These are phyloP conservation scores for Aspergillus transmontanensis DNA, from an alignment of 2,329 filamentous ascomycete genomes.

Conservation along the genomic window DNA sequence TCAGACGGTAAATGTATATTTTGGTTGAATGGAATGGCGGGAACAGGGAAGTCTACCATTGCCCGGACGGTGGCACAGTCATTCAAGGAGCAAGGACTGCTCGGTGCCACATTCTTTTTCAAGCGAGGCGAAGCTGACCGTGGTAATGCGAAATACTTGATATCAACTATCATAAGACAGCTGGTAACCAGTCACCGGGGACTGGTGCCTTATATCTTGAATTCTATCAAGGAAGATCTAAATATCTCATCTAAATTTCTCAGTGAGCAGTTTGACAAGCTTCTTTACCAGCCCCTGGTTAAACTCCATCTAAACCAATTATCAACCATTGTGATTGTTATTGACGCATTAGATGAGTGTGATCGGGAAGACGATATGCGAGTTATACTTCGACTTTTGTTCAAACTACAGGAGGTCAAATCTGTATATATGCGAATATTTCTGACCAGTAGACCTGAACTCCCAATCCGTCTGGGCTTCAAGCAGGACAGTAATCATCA, in stretches of 20 bases:
- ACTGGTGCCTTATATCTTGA: conserved; percentile 23
- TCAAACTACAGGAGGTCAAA: conserved; percentile 10
- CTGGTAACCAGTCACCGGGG: conserved; percentile 35
- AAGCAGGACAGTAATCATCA: conserved; percentile 19
- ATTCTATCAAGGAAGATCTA: conserved; percentile 27
- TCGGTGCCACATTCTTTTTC: conserved; percentile 29
- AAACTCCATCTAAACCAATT: conserved; percentile 6
- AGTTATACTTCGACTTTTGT: conserved; percentile 23
- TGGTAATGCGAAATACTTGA: conserved; percentile 37
- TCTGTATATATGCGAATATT: conserved; percentile 26
- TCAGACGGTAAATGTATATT: conserved; percentile 23
- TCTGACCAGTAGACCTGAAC: conserved; percentile 33
- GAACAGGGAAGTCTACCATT: conserved; percentile 15
- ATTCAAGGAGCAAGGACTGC: conserved; percentile 18
- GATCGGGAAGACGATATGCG: conserved; percentile 23
- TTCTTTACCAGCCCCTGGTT: conserved; percentile 29
- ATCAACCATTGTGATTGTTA: conserved; percentile 23
- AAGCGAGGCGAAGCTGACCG: conserved; percentile 44
- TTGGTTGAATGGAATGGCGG: conserved; percentile 30
- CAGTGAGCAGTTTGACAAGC: conserved; percentile 30
- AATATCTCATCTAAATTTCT: conserved; percentile 28
- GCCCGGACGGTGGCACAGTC: conserved; percentile 4
- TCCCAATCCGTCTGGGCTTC: conserved; percentile 28
- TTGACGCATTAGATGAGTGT: conserved; percentile 34
- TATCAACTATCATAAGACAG: conserved; percentile 38